Base-by-base conservation (phyloP, 345 rosid genomes). In the Anastatica hierochuntica region DNA sequence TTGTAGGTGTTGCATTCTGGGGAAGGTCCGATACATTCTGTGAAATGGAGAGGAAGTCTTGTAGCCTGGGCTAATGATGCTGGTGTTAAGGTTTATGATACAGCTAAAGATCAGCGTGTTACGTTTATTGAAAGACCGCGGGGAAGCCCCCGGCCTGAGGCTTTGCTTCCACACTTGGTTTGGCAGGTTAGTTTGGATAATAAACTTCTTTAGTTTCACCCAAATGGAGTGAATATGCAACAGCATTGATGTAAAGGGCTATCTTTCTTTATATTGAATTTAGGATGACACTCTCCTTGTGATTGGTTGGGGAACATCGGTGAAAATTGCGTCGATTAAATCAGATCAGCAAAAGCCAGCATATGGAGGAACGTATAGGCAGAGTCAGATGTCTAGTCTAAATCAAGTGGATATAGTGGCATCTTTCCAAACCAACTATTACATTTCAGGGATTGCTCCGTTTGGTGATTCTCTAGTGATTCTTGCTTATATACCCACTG, bases 1-100 rank as follows among this genome's bases (percentile, higher is more conserved):
- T 51, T 63, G 42, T 66, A 76, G 99, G 95, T 88, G 66, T 77
- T 88, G 72, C 99, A 94, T 59, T 94, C 89, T 47, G 97, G 97
- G 60, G 99, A 94, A 83, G 97, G 99, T 61, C 99, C 99, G 19
- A 76, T 88, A 58, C 99, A 94, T 74, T 76, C 85, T 36, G 81
- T 88, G 54, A 83, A 81, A 72, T 88, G 99, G 99, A 83, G 94
- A 70, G 64, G 75, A 27, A 88, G 77, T 76, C 96, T 94, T 59
- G 75, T 94, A 44, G 99, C 99, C 38, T 94, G 99, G 99, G 99
- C 99, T 67, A 94, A 88, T 77, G 99, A 94, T 76, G 71, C 77
- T 20, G 99, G 99, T 15, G 85, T 94, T 30, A 94, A 94, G 62
- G 94, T 94, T 68, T 94, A 88, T 68, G 97, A 94, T 77, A 80